phyloP scores from a whole-genome alignment of 345 rosid genomes.

The Brassica cretica region DNA sequence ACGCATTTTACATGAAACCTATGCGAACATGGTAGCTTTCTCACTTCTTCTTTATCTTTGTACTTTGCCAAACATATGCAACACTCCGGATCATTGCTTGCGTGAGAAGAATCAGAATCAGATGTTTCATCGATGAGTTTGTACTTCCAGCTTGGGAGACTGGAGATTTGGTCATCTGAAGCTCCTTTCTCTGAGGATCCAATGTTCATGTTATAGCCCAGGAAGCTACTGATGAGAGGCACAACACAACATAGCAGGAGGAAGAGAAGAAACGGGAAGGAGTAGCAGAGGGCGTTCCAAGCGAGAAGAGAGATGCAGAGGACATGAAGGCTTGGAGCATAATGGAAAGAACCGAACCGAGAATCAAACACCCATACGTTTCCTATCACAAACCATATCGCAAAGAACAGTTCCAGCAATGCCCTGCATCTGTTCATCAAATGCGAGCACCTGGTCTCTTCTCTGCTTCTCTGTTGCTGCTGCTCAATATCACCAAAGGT shows the following conservation, averaged over 20 bases:
- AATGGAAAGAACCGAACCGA: slow-evolving; percentile 73
- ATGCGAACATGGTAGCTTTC: slow-evolving; percentile 84
- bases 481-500: slow-evolving; percentile 63
- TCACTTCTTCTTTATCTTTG: slow-evolving; percentile 82
- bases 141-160: slow-evolving; percentile 75
- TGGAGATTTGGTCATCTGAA: slow-evolving; percentile 83
- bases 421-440: slow-evolving; percentile 88
- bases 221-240: slow-evolving; percentile 71
- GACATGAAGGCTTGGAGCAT: slow-evolving; percentile 78
- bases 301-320: slow-evolving; percentile 89
- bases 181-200: slow-evolving; percentile 76
- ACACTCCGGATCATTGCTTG: slow-evolving; percentile 62
- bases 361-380: slow-evolving; percentile 96
- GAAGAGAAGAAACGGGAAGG: slow-evolving; percentile 87
- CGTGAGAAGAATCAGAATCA: slow-evolving; percentile 24
- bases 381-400: slow-evolving; percentile 98
- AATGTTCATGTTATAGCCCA: slow-evolving; percentile 92
- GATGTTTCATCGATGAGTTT: slow-evolving; percentile 48
- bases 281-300: slow-evolving; percentile 90
- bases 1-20: slow-evolving; percentile 90
- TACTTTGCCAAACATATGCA: slow-evolving; percentile 91
- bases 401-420: slow-evolving; percentile 89
- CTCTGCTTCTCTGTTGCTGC: slow-evolving; percentile 62
- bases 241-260: slow-evolving; percentile 85
- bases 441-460: slow-evolving; percentile 78